phyloP scores from a whole-genome alignment of 2,329 filamentous ascomycete species.

The Cladosporium sp. region DNA sequence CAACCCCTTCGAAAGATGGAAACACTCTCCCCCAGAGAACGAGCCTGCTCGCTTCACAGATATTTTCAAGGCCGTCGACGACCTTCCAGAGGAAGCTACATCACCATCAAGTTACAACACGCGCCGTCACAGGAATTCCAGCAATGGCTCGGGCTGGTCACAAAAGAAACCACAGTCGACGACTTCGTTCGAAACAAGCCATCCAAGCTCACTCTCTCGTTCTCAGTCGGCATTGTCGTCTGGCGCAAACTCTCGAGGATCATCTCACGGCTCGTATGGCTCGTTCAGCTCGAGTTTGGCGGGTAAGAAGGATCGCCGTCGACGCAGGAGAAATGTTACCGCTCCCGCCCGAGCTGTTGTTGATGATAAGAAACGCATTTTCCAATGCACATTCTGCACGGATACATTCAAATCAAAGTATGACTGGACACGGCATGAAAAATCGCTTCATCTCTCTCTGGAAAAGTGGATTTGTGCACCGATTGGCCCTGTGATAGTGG shows the following conservation, averaged over 20 bases:
- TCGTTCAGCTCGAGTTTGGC: slow-evolving; percentile 48
- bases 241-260: slow-evolving; percentile 55
- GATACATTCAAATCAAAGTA: slow-evolving; percentile 59
- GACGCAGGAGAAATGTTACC: slow-evolving; percentile 43
- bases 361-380: slow-evolving; percentile 48
- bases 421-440: slow-evolving; percentile 65
- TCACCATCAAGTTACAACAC: slow-evolving; percentile 40
- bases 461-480: slow-evolving; percentile 66
- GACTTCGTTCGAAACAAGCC: slow-evolving; percentile 55
- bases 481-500: slow-evolving; percentile 56
- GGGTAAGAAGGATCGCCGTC: slow-evolving; percentile 59
- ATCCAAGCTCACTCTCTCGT: slow-evolving; percentile 18
- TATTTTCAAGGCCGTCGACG: slow-evolving; percentile 61
- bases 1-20: slow-evolving; percentile 69
- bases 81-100: slow-evolving; percentile 28
- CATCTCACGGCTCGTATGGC: slow-evolving; percentile 57
- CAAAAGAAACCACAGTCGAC: slow-evolving; percentile 54
- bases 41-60: slow-evolving; percentile 65
- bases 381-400: slow-evolving; percentile 60
- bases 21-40: slow-evolving; percentile 68
- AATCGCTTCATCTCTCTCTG: slow-evolving; percentile 64
- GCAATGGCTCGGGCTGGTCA: slow-evolving; percentile 51
- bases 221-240: slow-evolving; percentile 46
- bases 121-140: slow-evolving; percentile 51
- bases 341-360: slow-evolving; percentile 34